Conservation (phyloP, 2,329 filamentous ascomycete genomes). For the Hypoxylon sp. region DNA sequence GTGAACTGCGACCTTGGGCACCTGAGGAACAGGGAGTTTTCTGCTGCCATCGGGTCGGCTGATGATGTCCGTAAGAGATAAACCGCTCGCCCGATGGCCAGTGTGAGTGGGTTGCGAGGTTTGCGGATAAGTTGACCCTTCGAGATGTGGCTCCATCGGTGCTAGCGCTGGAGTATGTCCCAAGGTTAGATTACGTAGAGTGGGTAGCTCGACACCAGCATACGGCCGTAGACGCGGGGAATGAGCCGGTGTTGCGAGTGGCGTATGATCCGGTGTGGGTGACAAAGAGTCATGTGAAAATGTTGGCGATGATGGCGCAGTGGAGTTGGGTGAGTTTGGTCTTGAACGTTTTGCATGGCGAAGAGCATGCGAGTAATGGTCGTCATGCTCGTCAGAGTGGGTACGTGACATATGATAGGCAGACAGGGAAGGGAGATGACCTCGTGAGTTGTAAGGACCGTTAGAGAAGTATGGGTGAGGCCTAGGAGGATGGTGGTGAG, state of each 20-base stretch:
- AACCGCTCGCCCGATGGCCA: slow-evolving; percentile 70
- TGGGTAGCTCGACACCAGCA: slow-evolving; percentile 84
- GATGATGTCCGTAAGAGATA: slow-evolving; percentile 93
- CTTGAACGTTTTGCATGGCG: slow-evolving; percentile 88
- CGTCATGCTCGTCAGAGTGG: slow-evolving; percentile 85
- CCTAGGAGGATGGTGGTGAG: slow-evolving; percentile 60
- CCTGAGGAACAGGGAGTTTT: slow-evolving; percentile 90
- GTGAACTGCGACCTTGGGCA: slow-evolving; percentile 89
- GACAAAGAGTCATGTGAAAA: slow-evolving; percentile 97
- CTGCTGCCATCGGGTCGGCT: slow-evolving; percentile 86
- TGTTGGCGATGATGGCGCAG: slow-evolving; percentile 93
- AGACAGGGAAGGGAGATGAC: slow-evolving; percentile 80
- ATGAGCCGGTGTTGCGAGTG: slow-evolving; percentile 95
- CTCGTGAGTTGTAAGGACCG: slow-evolving; percentile 64
- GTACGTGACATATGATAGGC: slow-evolving; percentile 96
- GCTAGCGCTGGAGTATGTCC: slow-evolving; percentile 69
- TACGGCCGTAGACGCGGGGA: slow-evolving; percentile 90
- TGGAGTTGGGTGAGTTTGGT: slow-evolving; percentile 94
- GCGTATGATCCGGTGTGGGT: slow-evolving; percentile 97
- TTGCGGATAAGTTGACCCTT: slow-evolving; percentile 58
- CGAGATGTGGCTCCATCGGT: slow-evolving; percentile 69
- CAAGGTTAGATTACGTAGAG: slow-evolving; percentile 76
- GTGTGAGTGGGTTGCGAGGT: slow-evolving; percentile 68
- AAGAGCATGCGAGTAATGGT: slow-evolving; percentile 77
- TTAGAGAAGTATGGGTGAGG: slow-evolving; percentile 69